Base-by-base conservation (phyloP, 305 asterid species). In the Euphrasia arctica region DNA sequence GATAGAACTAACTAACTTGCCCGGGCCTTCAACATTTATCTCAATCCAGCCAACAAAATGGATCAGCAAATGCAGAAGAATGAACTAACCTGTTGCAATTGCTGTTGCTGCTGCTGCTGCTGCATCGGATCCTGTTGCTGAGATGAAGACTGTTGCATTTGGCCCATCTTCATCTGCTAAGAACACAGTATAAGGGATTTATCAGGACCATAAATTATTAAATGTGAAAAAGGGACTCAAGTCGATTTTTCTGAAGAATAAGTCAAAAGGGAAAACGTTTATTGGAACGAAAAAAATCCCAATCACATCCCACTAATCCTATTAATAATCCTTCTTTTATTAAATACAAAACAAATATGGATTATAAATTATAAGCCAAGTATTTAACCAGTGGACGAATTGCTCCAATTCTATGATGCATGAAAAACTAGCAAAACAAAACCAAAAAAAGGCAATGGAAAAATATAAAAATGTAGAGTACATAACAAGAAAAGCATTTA, bases 1-100 rank as follows among this genome's bases (percentile, higher is more conserved):
- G 47, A 62, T 4, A 51, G 48, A 32, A 65, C 54, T 13, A 13
- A 34, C 49, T 34, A 7, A 34, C 13, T 41, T 47, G 47, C 31
- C 58, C 51, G 4, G 27, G 14, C 42, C 57, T 9, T 47, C 43
- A 74, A 57, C 28, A 18, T 27, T 51, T 52, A 51, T 64, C 28
- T 52, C n/a, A 34, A 43, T 63, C 60, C 67, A 62, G 62, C 63
- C 41, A 67, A 58, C 22, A 50, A 60, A 65, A 14, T 12, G 69
- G 67, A 71, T 48, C 68, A 27, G 42, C 34, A 32, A n/a, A 22
- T 58, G 27, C 47, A 58, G 10, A 58, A 58, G 45, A 58, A n/a
- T 31, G 62, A 58, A 58, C 62, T 58, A 13, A 58, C 62, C 62
- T 58, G 62, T 13, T 58, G 62, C 48, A 58, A 12, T n/a, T 18